Conservation (phyloP, 2,329 filamentous ascomycete genomes). For the Phaeosphaeria sp. region DNA sequence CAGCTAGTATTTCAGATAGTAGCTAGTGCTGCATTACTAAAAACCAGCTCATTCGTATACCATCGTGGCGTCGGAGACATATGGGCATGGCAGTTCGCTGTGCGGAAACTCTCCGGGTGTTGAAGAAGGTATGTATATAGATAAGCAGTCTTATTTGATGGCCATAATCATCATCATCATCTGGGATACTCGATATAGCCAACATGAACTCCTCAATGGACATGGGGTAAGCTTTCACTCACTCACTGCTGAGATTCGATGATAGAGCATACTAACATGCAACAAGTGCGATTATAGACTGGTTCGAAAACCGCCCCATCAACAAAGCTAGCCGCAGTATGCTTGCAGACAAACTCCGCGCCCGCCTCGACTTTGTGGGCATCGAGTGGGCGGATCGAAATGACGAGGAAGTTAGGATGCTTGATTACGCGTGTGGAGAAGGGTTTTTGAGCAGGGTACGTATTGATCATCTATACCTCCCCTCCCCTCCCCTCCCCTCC, state of each 20-base stretch:
- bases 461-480: not conserved
- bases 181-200: too few species aligned
- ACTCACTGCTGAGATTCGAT: too few species aligned
- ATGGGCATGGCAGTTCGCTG: not conserved
- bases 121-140: not conserved
- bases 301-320: slow-evolving; percentile 12
- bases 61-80: not conserved
- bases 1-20: too few species aligned
- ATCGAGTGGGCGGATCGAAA: not conserved
- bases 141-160: too few species aligned
- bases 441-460: slow-evolving; percentile 11
- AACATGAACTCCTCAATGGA: not conserved
- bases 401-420: not conserved
- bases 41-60: too few species aligned
- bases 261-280: too few species aligned
- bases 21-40: too few species aligned
- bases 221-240: not conserved
- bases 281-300: not conserved
- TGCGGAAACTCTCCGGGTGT: not conserved
- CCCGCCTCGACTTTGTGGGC: slow-evolving; percentile 1
- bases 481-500: too few species aligned
- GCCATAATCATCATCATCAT: too few species aligned
- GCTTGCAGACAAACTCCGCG: not conserved
- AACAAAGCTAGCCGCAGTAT: slow-evolving; percentile 6
- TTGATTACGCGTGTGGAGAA: slow-evolving; percentile 13